A percentile compares a stretch with the other conserved stretches of the same genome.
Evolutionary conservation across 768 basidiomycete genomes (phyloP).

Genomic region (Pleurotus ostreatus): DNA sequence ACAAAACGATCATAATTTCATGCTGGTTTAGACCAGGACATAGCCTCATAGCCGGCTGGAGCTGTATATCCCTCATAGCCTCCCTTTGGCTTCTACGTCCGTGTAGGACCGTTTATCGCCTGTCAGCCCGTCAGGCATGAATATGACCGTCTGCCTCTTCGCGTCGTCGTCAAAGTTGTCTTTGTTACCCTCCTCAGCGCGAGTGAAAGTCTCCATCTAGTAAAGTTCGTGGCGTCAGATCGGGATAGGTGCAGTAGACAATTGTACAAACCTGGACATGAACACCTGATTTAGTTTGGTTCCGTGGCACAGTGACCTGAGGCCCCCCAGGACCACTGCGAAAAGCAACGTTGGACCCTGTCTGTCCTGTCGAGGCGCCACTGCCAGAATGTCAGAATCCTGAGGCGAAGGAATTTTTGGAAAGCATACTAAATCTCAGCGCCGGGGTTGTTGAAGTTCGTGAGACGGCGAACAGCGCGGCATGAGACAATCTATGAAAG

Average conservation of each 20-base stretch:
- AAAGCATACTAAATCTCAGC: background rate
- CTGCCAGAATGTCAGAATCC: no score
- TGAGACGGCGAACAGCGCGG: conserved; percentile 37
- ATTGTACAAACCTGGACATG: conserved; percentile 3
- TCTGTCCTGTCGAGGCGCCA: conserved; percentile 2
- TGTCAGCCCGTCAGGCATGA: conserved; percentile 1
- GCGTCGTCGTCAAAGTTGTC: background rate
- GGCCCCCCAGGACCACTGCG: background rate
- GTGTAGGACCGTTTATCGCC: background rate
- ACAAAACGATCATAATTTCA: no score
- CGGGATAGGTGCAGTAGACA: background rate
- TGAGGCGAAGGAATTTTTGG: no score
- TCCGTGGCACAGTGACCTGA: conserved; percentile 1
- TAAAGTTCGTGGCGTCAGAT: background rate
- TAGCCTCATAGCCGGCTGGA: no score
- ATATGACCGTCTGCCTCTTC: conserved; percentile 2
- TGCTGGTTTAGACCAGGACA: no score
- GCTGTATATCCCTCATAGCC: background rate
- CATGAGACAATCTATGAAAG: conserved; percentile 20
- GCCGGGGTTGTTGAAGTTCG: conserved; percentile 22
- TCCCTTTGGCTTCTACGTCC: conserved; percentile 5
- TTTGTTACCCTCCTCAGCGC: conserved; percentile 9
- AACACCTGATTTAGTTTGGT: conserved; percentile 3
- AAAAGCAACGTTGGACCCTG: conserved; percentile 1
- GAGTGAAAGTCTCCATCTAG: conserved; percentile 10